These are phyloP conservation scores for Lyophyllum decastes DNA, from an alignment of 768 basidiomycete genomes.

Conservation along the genomic window DNA sequence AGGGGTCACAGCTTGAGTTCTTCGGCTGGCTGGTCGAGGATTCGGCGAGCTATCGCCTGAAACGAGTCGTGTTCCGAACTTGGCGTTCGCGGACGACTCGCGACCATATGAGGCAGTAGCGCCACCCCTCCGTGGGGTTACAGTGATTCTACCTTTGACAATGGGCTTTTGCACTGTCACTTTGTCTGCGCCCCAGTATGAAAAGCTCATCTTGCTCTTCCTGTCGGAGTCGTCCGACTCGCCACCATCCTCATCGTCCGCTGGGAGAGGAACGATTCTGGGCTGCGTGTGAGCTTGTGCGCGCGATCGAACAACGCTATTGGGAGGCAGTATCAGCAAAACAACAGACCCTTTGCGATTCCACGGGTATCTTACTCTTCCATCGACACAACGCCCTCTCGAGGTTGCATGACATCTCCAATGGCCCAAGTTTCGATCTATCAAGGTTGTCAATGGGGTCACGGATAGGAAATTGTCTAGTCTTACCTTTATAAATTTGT, in stretches of 20 bases:
- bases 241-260: slow-evolving; percentile 53
- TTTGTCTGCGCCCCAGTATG: slow-evolving; percentile 92
- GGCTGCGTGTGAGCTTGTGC: slow-evolving; percentile 63
- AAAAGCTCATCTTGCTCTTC: slow-evolving; percentile 94
- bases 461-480: not conserved
- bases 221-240: slow-evolving; percentile 87
- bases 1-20: slow-evolving; percentile 51
- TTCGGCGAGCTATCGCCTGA: slow-evolving; percentile 53
- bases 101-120: slow-evolving; percentile 63
- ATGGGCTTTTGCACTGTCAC: slow-evolving; percentile 83
- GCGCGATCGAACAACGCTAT: slow-evolving; percentile 72
- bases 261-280: slow-evolving; percentile 66
- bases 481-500: slow-evolving; percentile 86
- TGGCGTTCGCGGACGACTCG: slow-evolving; percentile 88
- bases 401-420: slow-evolving; percentile 71
- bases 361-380: slow-evolving; percentile 67
- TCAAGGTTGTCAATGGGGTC: slow-evolving; percentile 6
- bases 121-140: slow-evolving; percentile 42
- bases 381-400: slow-evolving; percentile 84
- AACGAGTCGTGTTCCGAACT: slow-evolving; percentile 85
- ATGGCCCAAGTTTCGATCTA: slow-evolving; percentile 90
- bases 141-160: slow-evolving; percentile 47
- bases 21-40: slow-evolving; percentile 64
- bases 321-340: slow-evolving; percentile 10
- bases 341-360: not conserved